Evolutionary conservation across 2,329 filamentous ascomycete genomes (phyloP).

Genomic region (Fusarium concolor): DNA sequence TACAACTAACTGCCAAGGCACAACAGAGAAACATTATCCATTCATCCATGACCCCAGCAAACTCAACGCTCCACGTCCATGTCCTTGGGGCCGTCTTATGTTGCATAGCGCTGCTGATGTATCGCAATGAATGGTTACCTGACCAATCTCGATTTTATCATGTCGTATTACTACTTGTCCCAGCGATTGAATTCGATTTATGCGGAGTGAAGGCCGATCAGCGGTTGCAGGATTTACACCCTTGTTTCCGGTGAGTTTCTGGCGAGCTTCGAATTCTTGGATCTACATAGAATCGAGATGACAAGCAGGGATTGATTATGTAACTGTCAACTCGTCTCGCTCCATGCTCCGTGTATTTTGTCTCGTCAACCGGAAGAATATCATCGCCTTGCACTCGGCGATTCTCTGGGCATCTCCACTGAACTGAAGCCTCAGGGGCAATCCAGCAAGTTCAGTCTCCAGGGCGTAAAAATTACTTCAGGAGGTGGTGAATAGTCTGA

Average conservation of each 20-base stretch:
- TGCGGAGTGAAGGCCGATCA: constrained; percentile 31
- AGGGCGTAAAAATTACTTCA: constrained; percentile 9
- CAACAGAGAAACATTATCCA: constrained; percentile 14
- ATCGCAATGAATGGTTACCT: constrained; percentile 9
- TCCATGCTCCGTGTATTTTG: constrained; percentile 34
- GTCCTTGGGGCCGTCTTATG: constrained; percentile 18
- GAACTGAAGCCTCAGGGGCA: not conserved
- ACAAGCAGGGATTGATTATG: constrained; percentile 37
- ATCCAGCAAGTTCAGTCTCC: not conserved
- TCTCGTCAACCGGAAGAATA: constrained; percentile 17
- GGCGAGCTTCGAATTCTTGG: constrained; percentile 29
- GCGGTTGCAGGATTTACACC: constrained; percentile 21
- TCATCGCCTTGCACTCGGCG: constrained; percentile 21
- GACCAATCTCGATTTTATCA: constrained; percentile 32
- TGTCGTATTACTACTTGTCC: constrained; percentile 2
- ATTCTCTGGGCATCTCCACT: constrained; percentile 30
- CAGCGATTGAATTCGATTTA: constrained; percentile 27
- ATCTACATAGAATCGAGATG: constrained; percentile 41
- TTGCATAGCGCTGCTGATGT: constrained; percentile 30
- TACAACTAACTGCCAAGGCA: constrained; percentile 32
- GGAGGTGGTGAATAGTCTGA: constrained; percentile 1
- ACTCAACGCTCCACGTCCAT: constrained; percentile 8
- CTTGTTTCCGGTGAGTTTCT: constrained; percentile 38
- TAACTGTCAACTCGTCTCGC: constrained; percentile 34
- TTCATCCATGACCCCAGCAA: constrained; percentile 18